Conservation (phyloP, 2,329 filamentous ascomycete genomes). For the Fusarium haematococcum region DNA sequence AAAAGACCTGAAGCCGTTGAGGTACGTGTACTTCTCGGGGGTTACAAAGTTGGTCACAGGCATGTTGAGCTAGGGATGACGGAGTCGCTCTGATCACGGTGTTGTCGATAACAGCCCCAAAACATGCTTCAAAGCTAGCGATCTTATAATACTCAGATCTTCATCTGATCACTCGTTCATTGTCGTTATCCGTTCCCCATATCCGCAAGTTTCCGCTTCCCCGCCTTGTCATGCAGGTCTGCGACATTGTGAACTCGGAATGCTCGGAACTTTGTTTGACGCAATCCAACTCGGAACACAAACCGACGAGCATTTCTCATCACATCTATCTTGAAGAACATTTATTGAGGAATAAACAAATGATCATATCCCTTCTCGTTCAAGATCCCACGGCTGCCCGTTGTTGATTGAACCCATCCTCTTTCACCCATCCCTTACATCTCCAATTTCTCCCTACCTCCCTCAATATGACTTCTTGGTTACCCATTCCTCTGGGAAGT, state of each 20-base stretch:
- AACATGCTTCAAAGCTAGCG: background rate
- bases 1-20: constrained; percentile 81
- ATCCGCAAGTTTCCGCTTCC: background rate
- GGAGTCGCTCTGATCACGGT: background rate
- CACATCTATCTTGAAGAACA: background rate
- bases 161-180: background rate
- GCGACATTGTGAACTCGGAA: background rate
- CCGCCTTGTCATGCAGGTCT: background rate
- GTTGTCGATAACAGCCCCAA: background rate
- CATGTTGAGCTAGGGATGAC: constrained; percentile 10
- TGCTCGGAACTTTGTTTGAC: background rate
- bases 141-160: background rate
- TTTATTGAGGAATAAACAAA: background rate
- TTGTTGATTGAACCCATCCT: too few relatives aligned
- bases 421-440: background rate
- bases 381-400: too few relatives aligned
- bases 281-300: background rate
- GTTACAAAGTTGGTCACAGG: constrained; percentile 34
- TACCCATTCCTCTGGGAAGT: constrained; percentile 45
- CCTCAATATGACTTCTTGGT: constrained; percentile 24
- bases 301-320: background rate
- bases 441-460: background rate
- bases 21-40: constrained; percentile 75
- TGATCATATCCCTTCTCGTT: background rate
- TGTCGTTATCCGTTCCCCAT: background rate